phyloP scores from a whole-genome alignment of 306 rosid species.

The Delonix regia region DNA sequence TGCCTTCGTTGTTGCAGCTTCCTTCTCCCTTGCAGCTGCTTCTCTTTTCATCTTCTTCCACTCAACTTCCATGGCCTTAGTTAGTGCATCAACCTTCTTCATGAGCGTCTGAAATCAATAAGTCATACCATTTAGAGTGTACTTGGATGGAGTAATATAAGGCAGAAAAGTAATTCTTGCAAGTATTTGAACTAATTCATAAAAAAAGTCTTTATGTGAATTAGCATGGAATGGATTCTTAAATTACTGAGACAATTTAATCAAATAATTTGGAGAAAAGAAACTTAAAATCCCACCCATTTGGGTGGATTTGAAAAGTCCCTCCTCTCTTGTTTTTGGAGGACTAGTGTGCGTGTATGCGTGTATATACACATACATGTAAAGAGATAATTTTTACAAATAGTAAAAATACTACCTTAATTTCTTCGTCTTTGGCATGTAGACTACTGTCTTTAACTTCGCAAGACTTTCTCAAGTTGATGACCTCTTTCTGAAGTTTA shows the following conservation, averaged over 20 bases:
- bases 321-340: no score
- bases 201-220: no score
- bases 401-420: constrained; percentile 72
- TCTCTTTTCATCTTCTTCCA: constrained; percentile 82
- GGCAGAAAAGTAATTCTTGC: no score
- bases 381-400: background rate
- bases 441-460: constrained; percentile 63
- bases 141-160: no score
- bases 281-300: no score
- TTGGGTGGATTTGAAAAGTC: no score
- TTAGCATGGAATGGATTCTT: no score
- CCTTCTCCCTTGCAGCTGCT: constrained; percentile 74
- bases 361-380: background rate
- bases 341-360: background rate
- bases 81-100: constrained; percentile 78
- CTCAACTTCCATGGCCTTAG: constrained; percentile 77
- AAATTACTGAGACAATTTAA: no score
- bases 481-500: constrained; percentile 80
- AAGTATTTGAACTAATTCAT: no score
- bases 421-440: constrained; percentile 75
- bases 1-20: constrained; percentile 51
- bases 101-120: constrained; percentile 62
- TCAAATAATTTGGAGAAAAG: no score
- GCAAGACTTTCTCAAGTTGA: constrained; percentile 65
- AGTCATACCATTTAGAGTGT: constrained; percentile 10